Percentiles rank a stretch among this genome's conserved stretches.
These are phyloP conservation scores for Brassica carinata DNA, from an alignment of 345 rosid genomes.

Conservation along the genomic window DNA sequence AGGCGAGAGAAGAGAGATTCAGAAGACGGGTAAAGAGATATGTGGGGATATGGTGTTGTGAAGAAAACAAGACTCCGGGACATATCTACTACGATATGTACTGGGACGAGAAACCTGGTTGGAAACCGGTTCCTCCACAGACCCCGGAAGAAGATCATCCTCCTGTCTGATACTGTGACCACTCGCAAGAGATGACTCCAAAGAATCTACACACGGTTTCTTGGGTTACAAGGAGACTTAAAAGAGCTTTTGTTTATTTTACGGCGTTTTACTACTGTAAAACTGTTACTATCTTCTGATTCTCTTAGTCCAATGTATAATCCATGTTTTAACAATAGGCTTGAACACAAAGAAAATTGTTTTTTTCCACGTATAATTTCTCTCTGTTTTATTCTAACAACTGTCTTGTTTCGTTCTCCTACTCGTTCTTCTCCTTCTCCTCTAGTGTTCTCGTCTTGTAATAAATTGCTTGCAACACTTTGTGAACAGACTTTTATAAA, in stretches of 20 bases:
- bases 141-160: conserved; percentile 66
- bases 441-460: too few relatives aligned
- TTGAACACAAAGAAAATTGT: conserved; percentile 10
- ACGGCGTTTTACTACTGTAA: conserved; percentile 24
- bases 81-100: conserved; percentile 80
- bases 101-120: conserved; percentile 82
- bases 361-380: neutral
- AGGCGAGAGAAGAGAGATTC: conserved; percentile 63
- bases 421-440: too few relatives aligned
- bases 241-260: conserved; percentile 2
- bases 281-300: neutral
- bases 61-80: conserved; percentile 57
- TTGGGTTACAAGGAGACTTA: conserved; percentile 22
- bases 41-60: conserved; percentile 85
- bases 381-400: conserved; percentile 1
- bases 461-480: too few relatives aligned
- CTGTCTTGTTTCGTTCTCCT: neutral
- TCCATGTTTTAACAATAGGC: neutral
- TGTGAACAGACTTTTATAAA: too few relatives aligned
- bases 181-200: neutral
- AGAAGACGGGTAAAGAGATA: conserved; percentile 66
- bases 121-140: conserved; percentile 75
- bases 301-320: conserved; percentile 2
- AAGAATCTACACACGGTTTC: conserved; percentile 12
- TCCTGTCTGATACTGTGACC: conserved; percentile 47